Conservation (phyloP, 1,284 basidiomycete species). For the Xanthoconium separans region DNA sequence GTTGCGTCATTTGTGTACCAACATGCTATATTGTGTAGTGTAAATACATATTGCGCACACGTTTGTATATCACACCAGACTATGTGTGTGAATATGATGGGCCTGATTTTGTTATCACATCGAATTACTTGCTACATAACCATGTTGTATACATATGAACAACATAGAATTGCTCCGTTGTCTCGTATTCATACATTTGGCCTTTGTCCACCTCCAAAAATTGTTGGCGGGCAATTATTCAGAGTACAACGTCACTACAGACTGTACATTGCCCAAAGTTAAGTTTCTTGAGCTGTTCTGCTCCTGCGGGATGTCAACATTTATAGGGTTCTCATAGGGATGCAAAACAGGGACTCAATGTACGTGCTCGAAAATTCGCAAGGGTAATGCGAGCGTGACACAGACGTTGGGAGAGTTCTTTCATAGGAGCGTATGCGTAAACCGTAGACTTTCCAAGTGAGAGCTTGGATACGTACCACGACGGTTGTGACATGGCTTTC, state of each 20-base stretch:
- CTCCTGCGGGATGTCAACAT: constrained; percentile 41
- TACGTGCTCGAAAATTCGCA: constrained; percentile 72
- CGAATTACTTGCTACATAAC: too few relatives aligned
- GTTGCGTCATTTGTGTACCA: too few relatives aligned
- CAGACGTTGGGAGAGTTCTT: constrained; percentile 78
- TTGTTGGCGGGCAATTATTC: too few relatives aligned
- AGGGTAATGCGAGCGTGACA: constrained; percentile 68
- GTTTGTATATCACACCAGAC: too few relatives aligned
- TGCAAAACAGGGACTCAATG: constrained; percentile 16
- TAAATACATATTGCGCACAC: too few relatives aligned
- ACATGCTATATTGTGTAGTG: too few relatives aligned
- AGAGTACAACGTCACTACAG: constrained; percentile 59
- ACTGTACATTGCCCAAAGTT: constrained; percentile 67
- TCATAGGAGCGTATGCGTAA: neutral
- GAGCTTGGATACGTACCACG: constrained; percentile 47
- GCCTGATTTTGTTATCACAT: too few relatives aligned
- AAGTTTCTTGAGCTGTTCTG: constrained; percentile 55
- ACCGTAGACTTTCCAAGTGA: neutral
- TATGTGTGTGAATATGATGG: too few relatives aligned
- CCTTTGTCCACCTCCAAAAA: neutral
- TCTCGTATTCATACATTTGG: too few relatives aligned
- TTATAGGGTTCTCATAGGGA: neutral
- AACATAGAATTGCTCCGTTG: too few relatives aligned
- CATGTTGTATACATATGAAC: too few relatives aligned
- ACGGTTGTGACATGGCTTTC: constrained; percentile 75